Percentiles rank a stretch among this genome's conserved stretches.
phyloP scores from a whole-genome alignment of 192 early-diverging fungal genomes.

The Coemansia nantahalensis region DNA sequence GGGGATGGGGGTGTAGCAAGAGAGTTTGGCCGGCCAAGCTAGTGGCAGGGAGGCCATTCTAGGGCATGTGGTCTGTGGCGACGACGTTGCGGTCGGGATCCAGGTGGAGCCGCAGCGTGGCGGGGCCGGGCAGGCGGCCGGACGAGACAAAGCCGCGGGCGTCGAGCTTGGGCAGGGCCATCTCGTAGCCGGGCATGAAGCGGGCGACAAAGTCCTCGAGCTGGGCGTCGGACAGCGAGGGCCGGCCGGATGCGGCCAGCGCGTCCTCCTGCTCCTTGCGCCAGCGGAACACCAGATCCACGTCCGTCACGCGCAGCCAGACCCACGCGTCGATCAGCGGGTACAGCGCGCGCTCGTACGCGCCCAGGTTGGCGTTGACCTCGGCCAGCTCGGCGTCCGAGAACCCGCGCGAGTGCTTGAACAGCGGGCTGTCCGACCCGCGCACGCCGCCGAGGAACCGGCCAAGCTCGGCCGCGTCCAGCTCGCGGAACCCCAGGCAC shows the following conservation, averaged over 20 bases:
- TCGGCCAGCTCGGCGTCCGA: constrained; percentile 21
- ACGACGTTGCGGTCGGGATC: constrained; percentile 41
- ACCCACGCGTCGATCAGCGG: constrained; percentile 74
- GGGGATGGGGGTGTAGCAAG: too few relatives aligned
- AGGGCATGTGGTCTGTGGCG: constrained; percentile 36
- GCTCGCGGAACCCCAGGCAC: constrained; percentile 80
- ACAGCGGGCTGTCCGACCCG: constrained; percentile 6
- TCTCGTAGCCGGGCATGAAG: constrained; percentile 84
- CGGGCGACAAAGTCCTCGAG: constrained; percentile 80
- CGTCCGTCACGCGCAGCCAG: constrained; percentile 60
- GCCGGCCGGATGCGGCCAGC: constrained; percentile 32
- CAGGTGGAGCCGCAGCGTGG: constrained; percentile 43
- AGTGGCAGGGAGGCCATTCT: too few relatives aligned
- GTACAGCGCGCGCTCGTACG: constrained; percentile 62
- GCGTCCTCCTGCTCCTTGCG: constrained; percentile 81
- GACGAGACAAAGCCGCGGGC: constrained; percentile 34
- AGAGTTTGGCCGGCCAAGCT: too few relatives aligned
- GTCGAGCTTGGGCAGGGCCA: constrained; percentile 41
- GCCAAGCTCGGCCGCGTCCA: constrained; percentile 41
- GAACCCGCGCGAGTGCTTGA: constrained; percentile 43
- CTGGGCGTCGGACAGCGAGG: constrained; percentile 67
- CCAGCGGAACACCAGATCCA: constrained; percentile 78
- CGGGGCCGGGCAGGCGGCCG: constrained; percentile 12
- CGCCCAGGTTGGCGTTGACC: constrained; percentile 29
- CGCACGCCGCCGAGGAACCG: constrained; percentile 17